Evolutionary conservation across 1,284 basidiomycete genomes (phyloP).

Genomic region (Ceratobasidium sp.): DNA sequence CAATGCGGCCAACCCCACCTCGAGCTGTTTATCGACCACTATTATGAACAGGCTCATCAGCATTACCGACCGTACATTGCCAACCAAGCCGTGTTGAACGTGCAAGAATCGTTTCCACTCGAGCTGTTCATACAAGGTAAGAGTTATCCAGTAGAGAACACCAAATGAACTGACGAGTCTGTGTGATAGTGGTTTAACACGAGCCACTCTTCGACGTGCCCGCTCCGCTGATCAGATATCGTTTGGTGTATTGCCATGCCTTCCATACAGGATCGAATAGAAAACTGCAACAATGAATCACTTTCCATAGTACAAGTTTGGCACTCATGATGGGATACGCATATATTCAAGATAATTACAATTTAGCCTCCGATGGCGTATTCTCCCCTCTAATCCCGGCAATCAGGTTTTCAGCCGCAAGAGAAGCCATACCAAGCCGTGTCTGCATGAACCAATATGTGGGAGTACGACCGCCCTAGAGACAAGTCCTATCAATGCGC

Average conservation of each 20-base stretch:
- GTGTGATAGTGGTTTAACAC: constrained; percentile 86
- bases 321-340: background rate
- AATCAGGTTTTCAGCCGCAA: constrained; percentile 76
- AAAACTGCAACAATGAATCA: background rate
- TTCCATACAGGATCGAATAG: background rate
- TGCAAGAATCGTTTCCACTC: constrained; percentile 98
- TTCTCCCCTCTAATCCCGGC: constrained; percentile 58
- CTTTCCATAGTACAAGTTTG: background rate
- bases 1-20: background rate
- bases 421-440: constrained; percentile 81
- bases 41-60: constrained; percentile 82
- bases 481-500: constrained; percentile 6
- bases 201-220: constrained; percentile 90
- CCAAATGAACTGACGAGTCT: constrained; percentile 3
- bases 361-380: constrained; percentile 46
- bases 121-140: constrained; percentile 88
- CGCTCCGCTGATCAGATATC: constrained; percentile 87
- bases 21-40: background rate
- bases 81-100: constrained; percentile 92
- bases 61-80: constrained; percentile 88
- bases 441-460: constrained; percentile 91
- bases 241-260: constrained; percentile 44
- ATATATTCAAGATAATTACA: background rate
- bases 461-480: constrained; percentile 82
- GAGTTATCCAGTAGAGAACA: constrained; percentile 49